phyloP scores from a whole-genome alignment of 306 rosid genomes.

The Gleditsia sinensis region DNA sequence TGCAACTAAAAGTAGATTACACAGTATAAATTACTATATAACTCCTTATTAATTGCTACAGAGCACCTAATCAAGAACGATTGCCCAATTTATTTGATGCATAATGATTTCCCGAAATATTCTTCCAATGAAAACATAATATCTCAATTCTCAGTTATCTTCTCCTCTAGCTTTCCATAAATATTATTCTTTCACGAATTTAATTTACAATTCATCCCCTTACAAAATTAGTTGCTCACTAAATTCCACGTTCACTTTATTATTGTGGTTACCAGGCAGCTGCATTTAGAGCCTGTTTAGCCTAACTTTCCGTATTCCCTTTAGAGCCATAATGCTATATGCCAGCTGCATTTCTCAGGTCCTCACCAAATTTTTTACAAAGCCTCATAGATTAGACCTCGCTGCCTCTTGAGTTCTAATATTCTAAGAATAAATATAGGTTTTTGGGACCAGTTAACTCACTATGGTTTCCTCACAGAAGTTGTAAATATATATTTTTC shows the following conservation, averaged over 20 bases:
- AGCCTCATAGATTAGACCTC: background rate
- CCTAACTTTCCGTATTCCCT: constrained; percentile 14
- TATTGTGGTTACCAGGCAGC: background rate
- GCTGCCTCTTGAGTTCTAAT: no score
- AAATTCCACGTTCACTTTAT: background rate
- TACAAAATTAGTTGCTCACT: constrained; percentile 8
- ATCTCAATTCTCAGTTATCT: background rate
- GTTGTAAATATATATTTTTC: background rate
- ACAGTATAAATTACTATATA: background rate
- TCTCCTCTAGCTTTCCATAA: constrained; percentile 3
- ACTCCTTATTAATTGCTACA: background rate
- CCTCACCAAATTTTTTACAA: background rate
- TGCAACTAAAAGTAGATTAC: background rate
- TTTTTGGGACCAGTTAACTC: no score
- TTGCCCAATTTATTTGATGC: background rate
- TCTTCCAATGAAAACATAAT: background rate
- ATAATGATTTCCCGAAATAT: constrained; percentile 5
- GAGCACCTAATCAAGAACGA: background rate
- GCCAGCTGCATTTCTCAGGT: constrained; percentile 19
- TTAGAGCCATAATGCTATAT: constrained; percentile 10
- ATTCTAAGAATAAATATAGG: no score
- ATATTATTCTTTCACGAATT: background rate
- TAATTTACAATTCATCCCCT: background rate
- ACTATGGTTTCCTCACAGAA: no score
- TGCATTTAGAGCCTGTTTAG: no score